phyloP scores from a whole-genome alignment of 352 stramenopile species.

The Saprolegnia parasitica region DNA sequence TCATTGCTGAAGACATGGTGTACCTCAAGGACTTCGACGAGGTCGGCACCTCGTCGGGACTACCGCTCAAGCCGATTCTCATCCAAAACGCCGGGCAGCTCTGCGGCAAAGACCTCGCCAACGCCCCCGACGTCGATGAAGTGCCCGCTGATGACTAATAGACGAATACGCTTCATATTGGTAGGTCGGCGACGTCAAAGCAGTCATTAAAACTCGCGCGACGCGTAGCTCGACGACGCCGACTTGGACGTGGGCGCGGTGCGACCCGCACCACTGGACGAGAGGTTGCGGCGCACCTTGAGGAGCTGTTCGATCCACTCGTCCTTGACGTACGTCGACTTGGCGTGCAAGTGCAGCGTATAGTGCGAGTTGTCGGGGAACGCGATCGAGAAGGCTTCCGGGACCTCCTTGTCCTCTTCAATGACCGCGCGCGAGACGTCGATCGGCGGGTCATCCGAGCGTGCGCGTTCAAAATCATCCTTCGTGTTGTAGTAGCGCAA shows the following conservation, averaged over 20 bases:
- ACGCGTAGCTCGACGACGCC: conserved; percentile 5
- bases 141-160: background rate
- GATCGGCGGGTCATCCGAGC: conserved; percentile 74
- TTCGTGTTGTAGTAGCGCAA: conserved; percentile 84
- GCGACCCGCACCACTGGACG: background rate
- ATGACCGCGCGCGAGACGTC: conserved; percentile 68
- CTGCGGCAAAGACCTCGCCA: conserved; percentile 15
- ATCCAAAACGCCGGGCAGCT: conserved; percentile 59
- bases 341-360: conserved; percentile 74
- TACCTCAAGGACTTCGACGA: conserved; percentile 47
- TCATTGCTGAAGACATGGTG: conserved; percentile 70
- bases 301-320: conserved; percentile 78
- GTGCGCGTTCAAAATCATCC: conserved; percentile 79
- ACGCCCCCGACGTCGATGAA: conserved; percentile 20
- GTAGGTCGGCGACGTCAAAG: background rate
- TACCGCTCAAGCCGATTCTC: conserved; percentile 44
- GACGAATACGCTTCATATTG: background rate
- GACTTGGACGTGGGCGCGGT: background rate
- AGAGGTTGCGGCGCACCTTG: conserved; percentile 22
- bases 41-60: conserved; percentile 45
- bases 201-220: conserved; percentile 19
- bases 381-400: conserved; percentile 74
- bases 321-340: conserved; percentile 66
- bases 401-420: conserved; percentile 70
- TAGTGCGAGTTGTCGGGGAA: conserved; percentile 79